Base-by-base conservation (phyloP, 495 filamentous ascomycete genomes). In the Podospora anserina region DNA sequence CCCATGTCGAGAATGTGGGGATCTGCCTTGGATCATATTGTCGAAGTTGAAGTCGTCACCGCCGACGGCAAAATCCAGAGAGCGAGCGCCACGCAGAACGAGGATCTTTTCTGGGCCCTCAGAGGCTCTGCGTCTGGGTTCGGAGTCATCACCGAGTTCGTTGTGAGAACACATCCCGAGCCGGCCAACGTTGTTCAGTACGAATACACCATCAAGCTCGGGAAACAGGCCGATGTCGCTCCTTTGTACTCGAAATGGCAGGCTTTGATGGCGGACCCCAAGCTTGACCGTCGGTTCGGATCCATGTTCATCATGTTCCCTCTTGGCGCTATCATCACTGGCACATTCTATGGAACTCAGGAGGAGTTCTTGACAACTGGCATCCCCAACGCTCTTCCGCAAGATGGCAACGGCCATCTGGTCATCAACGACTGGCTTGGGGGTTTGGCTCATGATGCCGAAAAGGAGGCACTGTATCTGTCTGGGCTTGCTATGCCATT, bases 81-180 rank as follows among this genome's bases (percentile, higher is more conserved):
- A 32, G 88, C 82, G 13, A 89, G 78, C 76, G 74, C 79, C 58
- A 75, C 70, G 3, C 71, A 78, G n/a, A 78, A 89, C 68, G 60
- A 78, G 1, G 87, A 90, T 75, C 82, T 91, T 4, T 89, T 86
- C 77, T 88, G 79, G 66, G 86, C 84, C 15, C 72, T 90, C 49
- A 82, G 81, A 67, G 88, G 88, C 7, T 87, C 89, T 1, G 88
- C 81, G 19, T 83, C 86, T 20, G 85, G 84, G 20, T 88, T 90
- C 64, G 89, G 88, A 59, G 81, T 91, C 66, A 81, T 90, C 67
- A 90, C 87, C 39, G 82, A 83, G 58, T 91, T 91, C 69, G 83
- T 88, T 30, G 63, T 91, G 19, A 78, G 80, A 64, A 91, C 88
- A 0, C 80, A 86, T 26, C 78, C 84, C 0, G 88, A 88, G 34